Evolutionary conservation across 352 stramenopile genomes (phyloP).

Genomic region (Globisporangium splendens): DNA sequence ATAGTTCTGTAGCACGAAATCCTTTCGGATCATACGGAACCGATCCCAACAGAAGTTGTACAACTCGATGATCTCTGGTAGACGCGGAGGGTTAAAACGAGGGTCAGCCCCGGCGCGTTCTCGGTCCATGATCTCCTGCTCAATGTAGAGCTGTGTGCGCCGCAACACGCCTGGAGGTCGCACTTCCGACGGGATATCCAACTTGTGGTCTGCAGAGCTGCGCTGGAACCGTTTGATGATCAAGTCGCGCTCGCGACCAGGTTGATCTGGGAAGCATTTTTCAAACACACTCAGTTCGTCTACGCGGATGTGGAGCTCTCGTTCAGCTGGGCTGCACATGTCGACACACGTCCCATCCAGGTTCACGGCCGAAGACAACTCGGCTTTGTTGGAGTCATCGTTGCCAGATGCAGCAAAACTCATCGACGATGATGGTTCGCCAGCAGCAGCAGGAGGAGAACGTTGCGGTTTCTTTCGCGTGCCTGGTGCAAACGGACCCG

Average conservation of each 20-base stretch:
- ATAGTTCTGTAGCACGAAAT: conserved; percentile 97
- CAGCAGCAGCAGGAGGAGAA: conserved; percentile 9
- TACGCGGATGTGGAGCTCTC: conserved; percentile 80
- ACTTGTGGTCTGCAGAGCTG: conserved; percentile 81
- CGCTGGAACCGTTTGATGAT: conserved; percentile 89
- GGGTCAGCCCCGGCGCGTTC: conserved; percentile 59
- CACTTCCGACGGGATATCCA: conserved; percentile 80
- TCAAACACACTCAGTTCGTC: conserved; percentile 87
- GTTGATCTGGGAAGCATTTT: conserved; percentile 64
- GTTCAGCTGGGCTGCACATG: conserved; percentile 81
- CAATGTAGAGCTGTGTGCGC: conserved; percentile 79
- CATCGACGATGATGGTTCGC: background rate
- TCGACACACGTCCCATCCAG: conserved; percentile 76
- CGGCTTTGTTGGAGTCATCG: conserved; percentile 44
- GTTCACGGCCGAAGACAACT: conserved; percentile 59
- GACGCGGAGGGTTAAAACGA: conserved; percentile 65
- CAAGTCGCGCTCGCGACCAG: conserved; percentile 54
- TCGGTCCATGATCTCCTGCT: conserved; percentile 83
- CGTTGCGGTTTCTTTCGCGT: conserved; percentile 25
- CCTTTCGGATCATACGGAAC: conserved; percentile 95
- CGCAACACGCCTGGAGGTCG: conserved; percentile 76
- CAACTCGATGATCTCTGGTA: conserved; percentile 81
- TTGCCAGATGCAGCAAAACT: conserved; percentile 6
- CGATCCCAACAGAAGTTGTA: conserved; percentile 98
- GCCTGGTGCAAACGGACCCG: conserved; percentile 16